Conservation (phyloP, 2,329 filamentous ascomycete species). For the Clarireedia paspali region DNA sequence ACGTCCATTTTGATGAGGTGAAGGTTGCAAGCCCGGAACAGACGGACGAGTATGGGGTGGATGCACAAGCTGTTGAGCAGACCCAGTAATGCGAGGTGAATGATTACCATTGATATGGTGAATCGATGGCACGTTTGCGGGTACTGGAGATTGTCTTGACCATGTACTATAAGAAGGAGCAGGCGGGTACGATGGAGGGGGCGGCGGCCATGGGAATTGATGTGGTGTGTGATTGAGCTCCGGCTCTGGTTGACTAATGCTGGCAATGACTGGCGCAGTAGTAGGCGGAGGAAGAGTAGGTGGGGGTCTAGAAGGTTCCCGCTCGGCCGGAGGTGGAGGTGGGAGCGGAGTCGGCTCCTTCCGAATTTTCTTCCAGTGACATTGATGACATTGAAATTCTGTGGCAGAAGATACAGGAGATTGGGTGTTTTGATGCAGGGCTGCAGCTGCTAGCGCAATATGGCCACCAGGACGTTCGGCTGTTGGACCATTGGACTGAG, state of each 20-base stretch:
- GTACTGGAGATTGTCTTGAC: conserved; percentile 43
- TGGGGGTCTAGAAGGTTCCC: conserved; percentile 16
- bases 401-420: conserved; percentile 26
- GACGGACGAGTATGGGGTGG: conserved; percentile 20
- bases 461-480: conserved; percentile 17
- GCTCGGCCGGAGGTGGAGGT: conserved; percentile 9
- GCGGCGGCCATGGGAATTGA: conserved; percentile 26
- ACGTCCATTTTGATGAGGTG: conserved; percentile 38
- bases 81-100: conserved; percentile 26
- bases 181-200: conserved; percentile 35
- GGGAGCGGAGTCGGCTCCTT: conserved; percentile 21
- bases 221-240: conserved; percentile 14
- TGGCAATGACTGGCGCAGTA: conserved; percentile 15
- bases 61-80: conserved; percentile 15
- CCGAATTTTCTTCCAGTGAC: conserved; percentile 44
- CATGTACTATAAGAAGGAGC: conserved; percentile 39
- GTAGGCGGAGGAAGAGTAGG: conserved; percentile 22
- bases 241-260: conserved; percentile 25
- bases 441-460: conserved; percentile 28
- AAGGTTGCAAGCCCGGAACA: conserved; percentile 28
- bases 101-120: conserved; percentile 42
- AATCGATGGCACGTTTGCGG: conserved; percentile 35
- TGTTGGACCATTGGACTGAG: conserved; percentile 10
- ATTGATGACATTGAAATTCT: conserved; percentile 70
- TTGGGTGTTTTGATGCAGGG: conserved; percentile 24